Evolutionary conservation across 1,284 basidiomycete genomes (phyloP), one percentile per base, ranked within the genome.

Genomic region (Rhodotorula glutinis): DNA sequence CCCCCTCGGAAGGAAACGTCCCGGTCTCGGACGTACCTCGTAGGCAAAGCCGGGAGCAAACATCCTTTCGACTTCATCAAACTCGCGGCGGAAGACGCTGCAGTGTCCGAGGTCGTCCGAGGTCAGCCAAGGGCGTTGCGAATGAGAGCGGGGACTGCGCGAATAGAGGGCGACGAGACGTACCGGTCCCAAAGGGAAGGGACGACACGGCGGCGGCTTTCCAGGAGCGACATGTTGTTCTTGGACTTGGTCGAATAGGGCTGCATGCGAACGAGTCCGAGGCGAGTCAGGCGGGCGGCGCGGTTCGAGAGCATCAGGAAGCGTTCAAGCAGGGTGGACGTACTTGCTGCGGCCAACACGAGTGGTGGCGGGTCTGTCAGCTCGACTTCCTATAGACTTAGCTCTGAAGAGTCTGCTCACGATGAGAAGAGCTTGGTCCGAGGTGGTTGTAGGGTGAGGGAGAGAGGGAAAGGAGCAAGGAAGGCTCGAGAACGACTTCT

Each of bases 161-260:
- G 49, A 29, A 29, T n/a, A 19, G 30, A 29, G 52, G 17, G 29
- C 11, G 13, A 33, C 29, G 52, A 33, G 52, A 53, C 33, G 19
- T 16, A 40, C 30, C 53, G n/a, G 23, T 52, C 30, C 49, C 49
- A 59, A 38, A 59, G 57, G 19, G 49, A 29, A 1, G 57, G 57
- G 38, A 59, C 47, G 49, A 59, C 57, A 8, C 33, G 47, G 49
- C 47, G 30, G 38, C 57, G 49, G n/a, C 44, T 49, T 17, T 51
- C 38, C 30, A 52, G 57, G 25, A 59, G 19, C 19, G 57, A 40
- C 57, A 52, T 38, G 46, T n/a, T 16, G 14, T 44, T 16, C 17
- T 4, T 25, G 30, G 13, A 7, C n/a, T 21, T 41, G 14, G 9
- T n/a, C 23, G 49, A 14, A n/a, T 16, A 13, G n/a, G 17, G 46